phyloP scores from a whole-genome alignment of 805 yeast genomes.

The Spencermartinsiella europaea region DNA sequence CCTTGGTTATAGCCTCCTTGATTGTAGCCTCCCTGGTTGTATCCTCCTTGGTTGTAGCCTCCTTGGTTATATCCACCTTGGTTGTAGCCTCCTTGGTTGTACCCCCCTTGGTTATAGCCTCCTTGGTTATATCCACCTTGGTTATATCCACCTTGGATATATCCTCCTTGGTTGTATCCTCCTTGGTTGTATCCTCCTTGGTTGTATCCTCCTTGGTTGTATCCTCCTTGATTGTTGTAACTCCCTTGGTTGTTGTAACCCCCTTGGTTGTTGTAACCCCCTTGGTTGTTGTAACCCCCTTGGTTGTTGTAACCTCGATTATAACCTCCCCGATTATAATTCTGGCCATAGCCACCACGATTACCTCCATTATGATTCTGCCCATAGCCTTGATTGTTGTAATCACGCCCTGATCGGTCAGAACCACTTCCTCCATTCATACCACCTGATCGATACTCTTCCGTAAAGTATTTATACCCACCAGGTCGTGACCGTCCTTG shows the following conservation, averaged over 20 bases:
- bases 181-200: neutral
- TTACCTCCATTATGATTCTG: constrained; percentile 16
- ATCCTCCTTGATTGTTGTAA: constrained; percentile 6
- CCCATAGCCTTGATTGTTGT: constrained; percentile 13
- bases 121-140: constrained; percentile 12
- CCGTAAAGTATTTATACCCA: constrained; percentile 15
- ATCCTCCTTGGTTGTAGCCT: constrained; percentile 10
- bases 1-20: constrained; percentile 13
- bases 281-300: constrained; percentile 18
- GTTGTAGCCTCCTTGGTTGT: constrained; percentile 17
- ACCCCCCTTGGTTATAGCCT: constrained; percentile 21
- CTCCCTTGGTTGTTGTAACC: constrained; percentile 22
- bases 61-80: constrained; percentile 10
- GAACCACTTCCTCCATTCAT: neutral
- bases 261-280: constrained; percentile 19
- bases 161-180: constrained; percentile 12
- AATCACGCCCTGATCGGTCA: constrained; percentile 17
- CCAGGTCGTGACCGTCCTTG: constrained; percentile 14
- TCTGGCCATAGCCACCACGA: constrained; percentile 13
- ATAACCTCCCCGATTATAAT: constrained; percentile 17
- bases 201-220: neutral
- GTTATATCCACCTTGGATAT: constrained; percentile 13
- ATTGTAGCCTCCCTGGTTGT: constrained; percentile 17
- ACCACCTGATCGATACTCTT: constrained; percentile 2
- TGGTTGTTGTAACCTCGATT: constrained; percentile 5